Conservation (phyloP, 257 asterid genomes). For the Solanum pennellii region DNA sequence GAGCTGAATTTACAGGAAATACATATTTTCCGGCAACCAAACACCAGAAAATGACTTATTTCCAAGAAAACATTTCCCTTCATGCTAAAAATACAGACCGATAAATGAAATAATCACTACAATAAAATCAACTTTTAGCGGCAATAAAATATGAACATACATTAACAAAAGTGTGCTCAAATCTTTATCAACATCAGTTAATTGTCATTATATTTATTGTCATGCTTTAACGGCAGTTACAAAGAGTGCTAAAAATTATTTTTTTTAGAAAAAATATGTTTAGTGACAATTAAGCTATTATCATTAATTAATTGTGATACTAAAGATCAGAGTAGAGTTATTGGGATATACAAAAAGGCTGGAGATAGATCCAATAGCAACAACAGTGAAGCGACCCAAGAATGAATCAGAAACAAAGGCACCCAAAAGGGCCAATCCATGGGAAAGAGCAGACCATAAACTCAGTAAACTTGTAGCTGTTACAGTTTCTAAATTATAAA, state of each 20-base stretch:
- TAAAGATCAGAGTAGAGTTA: background rate
- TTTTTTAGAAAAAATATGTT: too few species aligned
- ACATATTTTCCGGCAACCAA: background rate
- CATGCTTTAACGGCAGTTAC: too few species aligned
- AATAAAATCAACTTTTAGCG: too few species aligned
- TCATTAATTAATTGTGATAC: too few species aligned
- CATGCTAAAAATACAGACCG: background rate
- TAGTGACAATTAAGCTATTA: too few species aligned
- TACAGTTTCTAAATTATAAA: background rate
- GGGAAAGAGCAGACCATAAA: background rate
- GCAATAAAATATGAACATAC: too few species aligned
- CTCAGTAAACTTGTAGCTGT: background rate
- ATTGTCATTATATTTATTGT: too few species aligned
- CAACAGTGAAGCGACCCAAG: background rate
- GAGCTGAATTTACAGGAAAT: background rate
- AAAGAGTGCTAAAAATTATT: too few species aligned
- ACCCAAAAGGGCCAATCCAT: slow-evolving; percentile 1
- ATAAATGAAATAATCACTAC: background rate
- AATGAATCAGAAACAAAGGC: background rate
- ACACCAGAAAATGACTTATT: background rate
- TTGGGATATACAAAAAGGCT: background rate
- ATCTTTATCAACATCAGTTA: too few species aligned
- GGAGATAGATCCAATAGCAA: background rate
- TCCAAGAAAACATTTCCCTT: background rate
- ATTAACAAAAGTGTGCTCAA: too few species aligned